Evolutionary conservation across 2,329 filamentous ascomycete genomes (phyloP).

Genomic region (Aspergillus pseudotamarii): DNA sequence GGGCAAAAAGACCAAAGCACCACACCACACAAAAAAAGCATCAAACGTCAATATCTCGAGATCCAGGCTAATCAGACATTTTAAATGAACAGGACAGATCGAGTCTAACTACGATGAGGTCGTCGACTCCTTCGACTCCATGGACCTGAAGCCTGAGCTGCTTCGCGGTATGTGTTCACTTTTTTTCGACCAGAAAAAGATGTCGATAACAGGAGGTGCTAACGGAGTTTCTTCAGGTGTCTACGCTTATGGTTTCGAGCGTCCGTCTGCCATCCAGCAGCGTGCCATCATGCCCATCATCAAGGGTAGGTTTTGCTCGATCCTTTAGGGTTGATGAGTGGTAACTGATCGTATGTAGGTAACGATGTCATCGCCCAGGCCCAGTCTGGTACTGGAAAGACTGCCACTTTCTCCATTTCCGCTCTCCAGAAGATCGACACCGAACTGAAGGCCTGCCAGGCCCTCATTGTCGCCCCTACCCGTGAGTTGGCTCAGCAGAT

Average conservation of each 20-base stretch:
- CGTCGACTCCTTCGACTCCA: conserved; percentile 97
- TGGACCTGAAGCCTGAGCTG: conserved; percentile 96
- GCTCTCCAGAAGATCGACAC: conserved; percentile 98
- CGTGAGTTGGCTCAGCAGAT: conserved; percentile 99
- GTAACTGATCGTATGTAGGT: conserved; percentile 53
- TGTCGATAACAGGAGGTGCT: conserved; percentile 32
- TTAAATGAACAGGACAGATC: conserved; percentile 77
- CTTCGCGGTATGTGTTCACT: conserved; percentile 74
- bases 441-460: conserved; percentile 94
- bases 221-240: conserved; percentile 62
- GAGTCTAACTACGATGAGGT: conserved; percentile 99
- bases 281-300: conserved; percentile 99
- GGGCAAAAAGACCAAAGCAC: conserved; percentile 11
- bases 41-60: not conserved
- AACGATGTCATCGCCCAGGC: conserved; percentile 99
- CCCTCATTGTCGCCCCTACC: conserved; percentile 94
- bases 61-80: conserved; percentile 15
- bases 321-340: not conserved
- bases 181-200: conserved; percentile 20
- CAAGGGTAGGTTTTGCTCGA: conserved; percentile 72
- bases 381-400: conserved; percentile 99
- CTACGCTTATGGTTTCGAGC: conserved; percentile 99
- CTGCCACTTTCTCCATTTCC: conserved; percentile 98
- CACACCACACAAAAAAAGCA: conserved; percentile 16
- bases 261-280: conserved; percentile 99